These are phyloP conservation scores for Sugiyamaella americana DNA, from an alignment of 805 yeast species.

Conservation along the genomic window DNA sequence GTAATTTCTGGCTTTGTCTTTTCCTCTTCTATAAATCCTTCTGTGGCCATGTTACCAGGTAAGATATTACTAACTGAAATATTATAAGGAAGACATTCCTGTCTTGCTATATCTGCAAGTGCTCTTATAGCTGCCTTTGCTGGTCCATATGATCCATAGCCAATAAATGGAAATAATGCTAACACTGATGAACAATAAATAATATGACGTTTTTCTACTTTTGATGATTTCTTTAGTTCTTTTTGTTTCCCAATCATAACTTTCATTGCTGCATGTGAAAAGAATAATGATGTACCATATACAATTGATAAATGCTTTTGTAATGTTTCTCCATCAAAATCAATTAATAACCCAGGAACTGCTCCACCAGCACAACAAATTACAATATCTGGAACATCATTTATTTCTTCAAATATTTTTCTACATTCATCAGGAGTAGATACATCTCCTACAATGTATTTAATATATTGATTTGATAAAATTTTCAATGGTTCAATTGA, in stretches of 20 bases:
- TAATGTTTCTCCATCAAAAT: constrained; percentile 53
- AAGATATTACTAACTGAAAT: constrained; percentile 66
- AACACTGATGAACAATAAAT: constrained; percentile 69
- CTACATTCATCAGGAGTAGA: constrained; percentile 48
- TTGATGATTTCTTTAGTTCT: no score
- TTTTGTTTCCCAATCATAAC: constrained; percentile 22
- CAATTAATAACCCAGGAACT: constrained; percentile 69
- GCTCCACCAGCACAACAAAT: constrained; percentile 88
- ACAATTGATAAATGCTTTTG: constrained; percentile 58
- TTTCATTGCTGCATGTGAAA: constrained; percentile 54
- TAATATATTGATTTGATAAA: constrained; percentile 31
- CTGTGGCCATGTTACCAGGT: constrained; percentile 88
- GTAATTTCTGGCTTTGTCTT: constrained; percentile 82
- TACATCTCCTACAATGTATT: constrained; percentile 59
- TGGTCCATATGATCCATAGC: constrained; percentile 89
- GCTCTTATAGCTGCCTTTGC: constrained; percentile 76
- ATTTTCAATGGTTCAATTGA: constrained; percentile 35
- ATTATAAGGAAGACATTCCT: constrained; percentile 65
- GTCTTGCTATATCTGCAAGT: constrained; percentile 70
- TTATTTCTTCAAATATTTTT: constrained; percentile 37
- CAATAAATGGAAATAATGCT: constrained; percentile 82
- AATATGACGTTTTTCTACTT: constrained; percentile 40
- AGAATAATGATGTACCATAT: constrained; percentile 65
- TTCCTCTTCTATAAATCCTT: constrained; percentile 80
- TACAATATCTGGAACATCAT: constrained; percentile 57